These are phyloP conservation scores for Artemisia tridentata DNA, from an alignment of 129 eudicot species.

Conservation along the genomic window DNA sequence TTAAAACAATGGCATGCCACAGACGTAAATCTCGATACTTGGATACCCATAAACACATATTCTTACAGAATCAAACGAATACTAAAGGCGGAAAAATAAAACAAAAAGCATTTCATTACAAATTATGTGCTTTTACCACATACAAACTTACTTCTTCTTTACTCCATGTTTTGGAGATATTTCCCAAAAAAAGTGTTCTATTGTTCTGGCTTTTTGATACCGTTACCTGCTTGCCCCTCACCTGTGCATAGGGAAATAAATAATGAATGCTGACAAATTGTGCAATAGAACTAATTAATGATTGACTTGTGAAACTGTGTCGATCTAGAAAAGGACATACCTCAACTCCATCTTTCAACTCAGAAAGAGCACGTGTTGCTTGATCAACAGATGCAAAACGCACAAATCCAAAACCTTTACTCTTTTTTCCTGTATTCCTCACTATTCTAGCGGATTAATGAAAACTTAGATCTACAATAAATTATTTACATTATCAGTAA, in stretches of 20 bases:
- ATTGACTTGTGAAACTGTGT: constrained; percentile 6
- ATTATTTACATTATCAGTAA: too few relatives aligned
- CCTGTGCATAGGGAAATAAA: constrained; percentile 30
- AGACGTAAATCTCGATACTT: neutral
- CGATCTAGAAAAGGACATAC: constrained; percentile 25
- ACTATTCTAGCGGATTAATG: constrained; percentile 38
- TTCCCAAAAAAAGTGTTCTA: constrained; percentile 42
- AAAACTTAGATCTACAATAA: too few relatives aligned
- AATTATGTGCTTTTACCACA: constrained; percentile 13
- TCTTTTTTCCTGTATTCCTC: constrained; percentile 36
- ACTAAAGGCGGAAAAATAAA: neutral
- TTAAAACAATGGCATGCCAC: constrained; percentile 13
- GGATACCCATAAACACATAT: neutral
- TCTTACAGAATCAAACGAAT: neutral
- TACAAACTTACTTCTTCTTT: constrained; percentile 40
- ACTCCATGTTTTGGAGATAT: constrained; percentile 48
- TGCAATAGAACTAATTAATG: constrained; percentile 1
- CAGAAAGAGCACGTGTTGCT: constrained; percentile 43
- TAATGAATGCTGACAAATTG: neutral
- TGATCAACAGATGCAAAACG: constrained; percentile 38
- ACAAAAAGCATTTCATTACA: neutral
- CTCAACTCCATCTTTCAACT: constrained; percentile 51
- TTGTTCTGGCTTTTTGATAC: constrained; percentile 46
- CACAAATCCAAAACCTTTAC: constrained; percentile 45
- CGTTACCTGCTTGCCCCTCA: constrained; percentile 42